Evolutionary conservation across 805 yeast genomes (phyloP), one percentile per base, ranked within the genome.

Genomic region (Yarrowia sp.): DNA sequence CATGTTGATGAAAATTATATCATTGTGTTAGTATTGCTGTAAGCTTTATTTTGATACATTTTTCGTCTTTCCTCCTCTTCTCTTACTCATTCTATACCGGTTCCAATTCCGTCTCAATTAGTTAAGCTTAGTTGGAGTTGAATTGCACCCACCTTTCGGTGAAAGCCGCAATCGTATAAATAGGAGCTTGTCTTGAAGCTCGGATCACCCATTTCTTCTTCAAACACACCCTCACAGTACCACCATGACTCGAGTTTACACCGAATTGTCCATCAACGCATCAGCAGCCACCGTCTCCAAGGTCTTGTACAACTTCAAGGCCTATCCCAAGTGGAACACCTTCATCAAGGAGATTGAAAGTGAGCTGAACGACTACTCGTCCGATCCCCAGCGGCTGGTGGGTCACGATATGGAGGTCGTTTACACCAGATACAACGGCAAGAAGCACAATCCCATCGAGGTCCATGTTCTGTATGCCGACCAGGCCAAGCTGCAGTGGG

Each of bases 221-320:
- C 35, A 19, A 19, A 19, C 16, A 7, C 35, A 10, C 8, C 11
- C 12, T 22, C 35, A 48, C 52, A 15, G 32, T 26, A 26, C 32
- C 32, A 3, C 32, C 32, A 45, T 59, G 66, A 36, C 42, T 14
- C 42, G 43, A 36, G 66, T 59, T 2, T 45, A 43, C 53, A 59
- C 66, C 22, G 66, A 59, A 45, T 12, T 59, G 12, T 41, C 50
- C n/a, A 59, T 59, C 66, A 59, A 59, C 43, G 66, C 66, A 11
- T 42, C 66, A 19, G 53, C 66, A 8, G 66, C 45, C 10, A 42
- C 46, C 10, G 19, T 59, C n/a, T 40, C 48, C 19, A 16, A 19
- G 53, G 9, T 59, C 9, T 53, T 59, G 15, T 59, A 35, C 43
- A 43, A 43, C 43, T 59, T 59, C 32, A 26, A 59, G 15, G 22